Base-by-base conservation (phyloP, 1,284 basidiomycete genomes). In the Melanopsichium pennsylvanicum region DNA sequence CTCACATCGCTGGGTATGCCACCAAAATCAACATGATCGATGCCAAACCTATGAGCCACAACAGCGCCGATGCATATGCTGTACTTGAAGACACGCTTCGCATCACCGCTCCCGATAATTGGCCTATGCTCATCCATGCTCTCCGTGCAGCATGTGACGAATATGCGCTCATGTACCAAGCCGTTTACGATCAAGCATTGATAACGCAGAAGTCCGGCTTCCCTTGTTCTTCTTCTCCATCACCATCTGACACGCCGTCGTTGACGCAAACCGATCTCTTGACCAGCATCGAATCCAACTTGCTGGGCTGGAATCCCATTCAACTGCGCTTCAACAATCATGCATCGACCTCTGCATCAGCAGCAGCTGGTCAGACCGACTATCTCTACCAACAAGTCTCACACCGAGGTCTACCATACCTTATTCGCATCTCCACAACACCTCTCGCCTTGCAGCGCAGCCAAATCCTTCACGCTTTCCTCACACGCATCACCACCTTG, bases 381-480 rank as follows among this genome's bases (percentile, higher is more conserved):
- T 45, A 61, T 22, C 29, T 55, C 13, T 72, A 75, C 21, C 67
- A 64, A 18, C 66, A 59, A 36, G 45, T 70, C 13, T 33, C 52
- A 6, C 42, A 62, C 35, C 45, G 60, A n/a, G 67, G 70, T 12
- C 51, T 70, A 8, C 70, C 70, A 5, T 70, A 70, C 27, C 48
- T 72, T 4, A 36, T 70, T 25, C 57, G 60, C 42, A 46, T 66
- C 36, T 33, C 57, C 5, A 50, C 48, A 13, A 48, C 41, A 1
- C 21, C 68, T 2, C 33, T 54, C 7, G 68, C 51, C 22, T n/a
- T 29, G 2, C 49, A 58, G 23, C 58, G 62, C 33, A 70, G 68
- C 38, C 50, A 49, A 39, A 44, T 44, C 4, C 38, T 70, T 9
- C 15, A 47, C 23, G 40, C 41, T n/a, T 48, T 70, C 8, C 39